These are phyloP conservation scores for Petunia secreta DNA, from an alignment of 257 asterid species.

Conservation along the genomic window DNA sequence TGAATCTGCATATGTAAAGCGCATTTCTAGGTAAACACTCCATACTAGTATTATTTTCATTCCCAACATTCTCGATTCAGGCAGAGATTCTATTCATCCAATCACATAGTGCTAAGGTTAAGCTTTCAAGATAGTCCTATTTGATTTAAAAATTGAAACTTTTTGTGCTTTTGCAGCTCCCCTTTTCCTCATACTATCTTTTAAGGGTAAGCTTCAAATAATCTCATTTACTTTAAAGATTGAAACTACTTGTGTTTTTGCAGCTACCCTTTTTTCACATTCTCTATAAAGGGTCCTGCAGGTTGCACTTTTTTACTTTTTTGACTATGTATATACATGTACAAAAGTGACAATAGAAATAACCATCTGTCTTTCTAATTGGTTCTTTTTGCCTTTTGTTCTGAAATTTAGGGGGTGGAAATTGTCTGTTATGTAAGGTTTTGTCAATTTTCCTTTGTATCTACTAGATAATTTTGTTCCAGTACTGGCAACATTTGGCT, in stretches of 20 bases:
- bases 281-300: neutral
- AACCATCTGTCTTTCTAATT: constrained; percentile 18
- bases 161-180: too few relatives aligned
- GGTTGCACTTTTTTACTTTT: neutral
- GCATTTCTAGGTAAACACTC: too few relatives aligned
- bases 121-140: too few relatives aligned
- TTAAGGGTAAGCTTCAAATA: neutral
- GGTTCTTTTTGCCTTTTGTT: neutral
- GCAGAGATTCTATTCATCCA: too few relatives aligned
- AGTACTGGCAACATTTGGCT: constrained; percentile 32
- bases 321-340: neutral
- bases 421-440: neutral
- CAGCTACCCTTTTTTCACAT: neutral
- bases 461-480: constrained; percentile 30
- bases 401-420: neutral
- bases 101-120: too few relatives aligned
- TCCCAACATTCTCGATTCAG: too few relatives aligned
- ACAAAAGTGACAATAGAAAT: neutral
- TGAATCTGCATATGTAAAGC: too few relatives aligned
- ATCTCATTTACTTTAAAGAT: neutral
- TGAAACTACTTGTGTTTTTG: constrained; percentile 7
- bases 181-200: too few relatives aligned
- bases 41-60: too few relatives aligned
- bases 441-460: constrained; percentile 32
- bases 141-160: too few relatives aligned